A percentile compares a stretch with the other conserved stretches of the same genome.
phyloP scores from a whole-genome alignment of 225 moss, liverwort and hornwort genomes.

The Sphagnum tenellum region DNA sequence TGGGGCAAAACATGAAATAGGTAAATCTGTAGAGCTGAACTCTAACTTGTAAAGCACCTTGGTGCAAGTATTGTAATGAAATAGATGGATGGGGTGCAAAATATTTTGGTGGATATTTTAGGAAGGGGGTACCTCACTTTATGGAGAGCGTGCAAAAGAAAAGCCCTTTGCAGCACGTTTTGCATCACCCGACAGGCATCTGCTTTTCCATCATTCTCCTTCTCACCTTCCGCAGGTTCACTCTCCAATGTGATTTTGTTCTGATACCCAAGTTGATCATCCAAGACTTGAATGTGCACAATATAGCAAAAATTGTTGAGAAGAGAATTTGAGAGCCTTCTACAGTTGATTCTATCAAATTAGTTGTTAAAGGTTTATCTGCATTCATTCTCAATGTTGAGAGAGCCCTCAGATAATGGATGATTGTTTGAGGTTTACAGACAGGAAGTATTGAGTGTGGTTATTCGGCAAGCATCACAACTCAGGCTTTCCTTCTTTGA shows the following conservation, averaged over 20 bases:
- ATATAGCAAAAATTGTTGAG: not conserved
- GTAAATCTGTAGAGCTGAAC: too few relatives aligned
- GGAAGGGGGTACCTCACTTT: constrained; percentile 58
- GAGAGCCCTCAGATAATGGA: too few relatives aligned
- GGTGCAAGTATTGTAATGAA: too few relatives aligned
- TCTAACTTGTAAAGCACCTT: too few relatives aligned
- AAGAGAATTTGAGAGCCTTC: not conserved
- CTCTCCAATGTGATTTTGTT: not conserved
- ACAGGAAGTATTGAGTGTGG: constrained; percentile 78
- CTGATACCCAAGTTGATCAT: not conserved
- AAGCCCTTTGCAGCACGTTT: constrained; percentile 90
- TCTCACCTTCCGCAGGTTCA: not conserved
- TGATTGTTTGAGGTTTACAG: constrained; percentile 14
- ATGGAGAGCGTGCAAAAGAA: constrained; percentile 87
- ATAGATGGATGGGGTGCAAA: too few relatives aligned
- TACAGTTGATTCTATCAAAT: not conserved
- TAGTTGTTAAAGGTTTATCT: not conserved
- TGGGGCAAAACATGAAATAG: too few relatives aligned
- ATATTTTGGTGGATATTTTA: constrained; percentile 6
- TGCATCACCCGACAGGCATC: constrained; percentile 82
- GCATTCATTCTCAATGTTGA: too few relatives aligned
- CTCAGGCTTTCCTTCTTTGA: constrained; percentile 87
- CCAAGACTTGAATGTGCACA: not conserved
- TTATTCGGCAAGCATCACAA: constrained; percentile 63
- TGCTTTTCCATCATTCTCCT: not conserved